phyloP scores from a whole-genome alignment of 352 stramenopile species.

The Phytophthora fragariaefolia region DNA sequence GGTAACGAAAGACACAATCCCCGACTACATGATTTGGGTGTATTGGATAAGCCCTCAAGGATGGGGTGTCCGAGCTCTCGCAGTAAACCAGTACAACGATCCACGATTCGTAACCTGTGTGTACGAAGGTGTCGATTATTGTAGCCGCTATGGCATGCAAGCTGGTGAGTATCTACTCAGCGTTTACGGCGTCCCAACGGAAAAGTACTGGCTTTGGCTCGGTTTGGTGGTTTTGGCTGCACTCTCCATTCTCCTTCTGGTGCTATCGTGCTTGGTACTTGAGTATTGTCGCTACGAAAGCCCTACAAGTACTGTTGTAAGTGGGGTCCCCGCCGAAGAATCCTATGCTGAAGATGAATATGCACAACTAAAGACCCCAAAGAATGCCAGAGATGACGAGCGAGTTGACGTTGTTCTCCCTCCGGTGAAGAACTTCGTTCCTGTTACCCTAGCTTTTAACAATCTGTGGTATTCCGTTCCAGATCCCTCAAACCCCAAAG shows the following conservation, averaged over 20 bases:
- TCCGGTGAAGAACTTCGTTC: conserved; percentile 20
- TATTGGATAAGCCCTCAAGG: conserved; percentile 20
- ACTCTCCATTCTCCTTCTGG: conserved; percentile 17
- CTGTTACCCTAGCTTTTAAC: conserved; percentile 8
- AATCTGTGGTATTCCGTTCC: conserved; percentile 14
- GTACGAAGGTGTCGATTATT: conserved; percentile 9
- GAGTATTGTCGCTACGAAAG: conserved; percentile 13
- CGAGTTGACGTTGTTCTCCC: too few species aligned
- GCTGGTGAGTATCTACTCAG: conserved; percentile 14
- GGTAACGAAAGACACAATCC: conserved; percentile 20
- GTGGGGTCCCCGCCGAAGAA: too few species aligned
- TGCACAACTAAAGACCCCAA: conserved; percentile 1
- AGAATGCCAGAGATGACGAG: background rate
- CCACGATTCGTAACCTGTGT: conserved; percentile 10
- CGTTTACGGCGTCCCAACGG: conserved; percentile 15
- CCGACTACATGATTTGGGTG: conserved; percentile 19
- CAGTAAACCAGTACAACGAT: conserved; percentile 22
- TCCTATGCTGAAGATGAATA: conserved; percentile 1
- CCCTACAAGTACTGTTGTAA: too few species aligned
- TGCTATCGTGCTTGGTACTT: conserved; percentile 13
- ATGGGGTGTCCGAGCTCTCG: conserved; percentile 11
- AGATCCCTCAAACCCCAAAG: conserved; percentile 22
- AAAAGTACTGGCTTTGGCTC: conserved; percentile 26
- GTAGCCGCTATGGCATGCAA: conserved; percentile 1
- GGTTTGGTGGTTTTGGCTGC: conserved; percentile 12